These are phyloP conservation scores for Chytridium lagenaria DNA, from an alignment of 371 early-diverging fungal species.

Conservation along the genomic window DNA sequence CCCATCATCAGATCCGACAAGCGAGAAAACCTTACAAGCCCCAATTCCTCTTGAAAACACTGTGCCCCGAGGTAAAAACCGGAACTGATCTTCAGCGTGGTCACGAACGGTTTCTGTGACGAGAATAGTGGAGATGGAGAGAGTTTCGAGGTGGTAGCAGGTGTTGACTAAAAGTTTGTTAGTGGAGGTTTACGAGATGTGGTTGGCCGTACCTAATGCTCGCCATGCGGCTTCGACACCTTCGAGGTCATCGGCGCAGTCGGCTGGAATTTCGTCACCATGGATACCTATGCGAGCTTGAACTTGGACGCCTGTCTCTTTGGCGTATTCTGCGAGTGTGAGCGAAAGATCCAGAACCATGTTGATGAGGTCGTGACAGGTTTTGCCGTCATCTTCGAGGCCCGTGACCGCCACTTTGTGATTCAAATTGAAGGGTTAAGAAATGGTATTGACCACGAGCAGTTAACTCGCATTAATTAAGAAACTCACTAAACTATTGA, in stretches of 20 bases:
- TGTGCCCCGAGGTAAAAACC: slow-evolving; percentile 7
- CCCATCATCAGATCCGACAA: slow-evolving; percentile 3
- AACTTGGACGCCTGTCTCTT: slow-evolving; percentile 31
- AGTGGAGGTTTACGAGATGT: neutral
- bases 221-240: slow-evolving; percentile 25
- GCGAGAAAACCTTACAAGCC: slow-evolving; percentile 21
- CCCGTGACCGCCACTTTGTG: slow-evolving; percentile 19
- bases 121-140: slow-evolving; percentile 18
- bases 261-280: slow-evolving; percentile 17
- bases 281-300: slow-evolving; percentile 30
- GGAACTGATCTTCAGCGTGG: neutral
- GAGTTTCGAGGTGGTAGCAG: slow-evolving; percentile 28
- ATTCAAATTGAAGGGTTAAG: too few relatives aligned
- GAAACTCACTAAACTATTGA: slow-evolving; percentile 1
- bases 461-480: neutral
- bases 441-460: neutral
- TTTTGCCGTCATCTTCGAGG: slow-evolving; percentile 6
- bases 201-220: slow-evolving; percentile 10
- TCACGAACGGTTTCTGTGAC: slow-evolving; percentile 20
- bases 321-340: slow-evolving; percentile 28
- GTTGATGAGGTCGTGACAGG: slow-evolving; percentile 18
- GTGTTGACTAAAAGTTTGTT: slow-evolving; percentile 27
- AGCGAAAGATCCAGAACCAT: slow-evolving; percentile 26
- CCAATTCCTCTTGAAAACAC: slow-evolving; percentile 20
- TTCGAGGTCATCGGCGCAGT: slow-evolving; percentile 4